A percentile compares a stretch with the other conserved stretches of the same genome.
phyloP scores from a whole-genome alignment of 163 green algal species.

The Scenedesmus sp. region DNA sequence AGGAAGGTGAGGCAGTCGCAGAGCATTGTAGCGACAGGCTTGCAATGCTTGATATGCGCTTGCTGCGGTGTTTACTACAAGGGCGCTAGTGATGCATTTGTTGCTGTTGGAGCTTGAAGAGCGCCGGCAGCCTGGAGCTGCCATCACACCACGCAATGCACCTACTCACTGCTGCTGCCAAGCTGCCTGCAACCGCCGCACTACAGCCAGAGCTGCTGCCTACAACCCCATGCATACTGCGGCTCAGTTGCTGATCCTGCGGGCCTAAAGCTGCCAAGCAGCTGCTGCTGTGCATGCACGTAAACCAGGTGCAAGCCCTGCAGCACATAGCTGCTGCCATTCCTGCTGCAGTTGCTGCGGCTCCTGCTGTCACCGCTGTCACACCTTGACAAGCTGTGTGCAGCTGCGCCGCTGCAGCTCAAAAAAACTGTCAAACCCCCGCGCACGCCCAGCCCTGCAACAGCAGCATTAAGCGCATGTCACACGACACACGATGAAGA shows the following conservation, averaged over 20 bases:
- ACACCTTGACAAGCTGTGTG: slow-evolving; percentile 58
- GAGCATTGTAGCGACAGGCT: no score
- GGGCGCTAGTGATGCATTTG: background rate
- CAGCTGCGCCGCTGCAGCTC: slow-evolving; percentile 68
- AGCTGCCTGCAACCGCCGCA: background rate
- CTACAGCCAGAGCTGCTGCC: background rate
- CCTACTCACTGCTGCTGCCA: background rate
- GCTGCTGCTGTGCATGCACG: background rate
- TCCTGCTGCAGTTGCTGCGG: background rate
- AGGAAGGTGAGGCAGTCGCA: background rate
- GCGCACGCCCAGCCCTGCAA: slow-evolving; percentile 47
- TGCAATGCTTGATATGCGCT: background rate
- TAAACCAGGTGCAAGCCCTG: no score
- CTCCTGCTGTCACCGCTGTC: background rate
- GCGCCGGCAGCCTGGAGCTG: no score
- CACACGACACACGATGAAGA: background rate
- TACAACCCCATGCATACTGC: background rate
- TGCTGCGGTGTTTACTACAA: background rate
- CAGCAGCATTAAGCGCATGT: background rate
- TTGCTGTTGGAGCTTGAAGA: background rate
- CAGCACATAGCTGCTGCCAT: background rate
- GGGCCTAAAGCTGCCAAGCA: background rate
- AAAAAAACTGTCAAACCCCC: slow-evolving; percentile 70
- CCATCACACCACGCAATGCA: no score
- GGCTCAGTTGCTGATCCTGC: background rate